Conservation (phyloP, 331 rosid species). For the Cydonia oblonga region DNA sequence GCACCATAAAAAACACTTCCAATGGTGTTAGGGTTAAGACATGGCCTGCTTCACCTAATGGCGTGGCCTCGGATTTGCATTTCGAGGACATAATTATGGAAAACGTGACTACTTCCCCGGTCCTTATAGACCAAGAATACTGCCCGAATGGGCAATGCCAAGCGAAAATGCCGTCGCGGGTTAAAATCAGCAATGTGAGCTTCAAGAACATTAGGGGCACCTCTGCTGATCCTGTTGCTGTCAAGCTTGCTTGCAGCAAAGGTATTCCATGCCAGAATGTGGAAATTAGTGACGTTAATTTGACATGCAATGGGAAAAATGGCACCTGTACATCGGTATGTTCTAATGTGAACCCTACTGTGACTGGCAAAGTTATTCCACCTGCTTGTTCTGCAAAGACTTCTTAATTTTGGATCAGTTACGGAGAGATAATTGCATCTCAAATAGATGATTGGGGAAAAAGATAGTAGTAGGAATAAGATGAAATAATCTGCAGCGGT, state of each 20-base stretch:
- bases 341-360: constrained; percentile 8
- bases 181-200: constrained; percentile 3
- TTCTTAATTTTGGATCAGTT: neutral
- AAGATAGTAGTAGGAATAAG: neutral
- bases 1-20: constrained; percentile 11
- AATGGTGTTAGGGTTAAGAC: constrained; percentile 33
- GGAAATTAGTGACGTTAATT: constrained; percentile 1
- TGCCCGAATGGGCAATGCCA: constrained; percentile 17
- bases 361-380: constrained; percentile 8
- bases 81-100: constrained; percentile 21
- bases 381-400: constrained; percentile 1
- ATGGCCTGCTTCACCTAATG: constrained; percentile 13
- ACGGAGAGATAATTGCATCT: neutral
- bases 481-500: neutral
- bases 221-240: neutral
- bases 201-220: constrained; percentile 22
- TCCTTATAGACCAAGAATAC: constrained; percentile 14
- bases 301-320: constrained; percentile 2
- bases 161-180: neutral
- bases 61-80: constrained; percentile 2
- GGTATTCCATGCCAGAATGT: constrained; percentile 14
- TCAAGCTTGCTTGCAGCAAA: constrained; percentile 18
- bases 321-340: constrained; percentile 1
- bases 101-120: constrained; percentile 3
- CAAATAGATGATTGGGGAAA: neutral